These are phyloP conservation scores for Calocybe gambosa DNA, from an alignment of 1,284 basidiomycete species.

Conservation along the genomic window DNA sequence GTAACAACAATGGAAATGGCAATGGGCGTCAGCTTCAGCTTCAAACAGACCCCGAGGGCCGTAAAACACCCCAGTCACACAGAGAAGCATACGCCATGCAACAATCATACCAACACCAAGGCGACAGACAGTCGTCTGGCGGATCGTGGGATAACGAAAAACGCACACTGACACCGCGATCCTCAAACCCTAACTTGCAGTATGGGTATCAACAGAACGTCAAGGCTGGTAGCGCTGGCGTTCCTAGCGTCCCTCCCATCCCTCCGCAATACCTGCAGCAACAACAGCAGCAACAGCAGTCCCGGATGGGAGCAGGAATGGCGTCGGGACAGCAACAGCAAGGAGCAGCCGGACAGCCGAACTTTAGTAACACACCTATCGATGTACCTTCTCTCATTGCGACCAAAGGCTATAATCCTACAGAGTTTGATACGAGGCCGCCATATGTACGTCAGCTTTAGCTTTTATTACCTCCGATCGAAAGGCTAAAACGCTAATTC, in stretches of 20 bases:
- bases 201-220: slow-evolving; percentile 51
- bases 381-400: slow-evolving; percentile 85
- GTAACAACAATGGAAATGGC: slow-evolving; percentile 29
- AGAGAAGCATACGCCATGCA: slow-evolving; percentile 16
- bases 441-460: slow-evolving; percentile 47
- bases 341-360: slow-evolving; percentile 32
- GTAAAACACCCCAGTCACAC: slow-evolving; percentile 40
- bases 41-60: slow-evolving; percentile 56
- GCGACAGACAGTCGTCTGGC: slow-evolving; percentile 34
- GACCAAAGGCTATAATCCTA: slow-evolving; percentile 87
- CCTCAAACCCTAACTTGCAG: slow-evolving; percentile 66
- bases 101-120: slow-evolving; percentile 23
- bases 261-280: slow-evolving; percentile 65
- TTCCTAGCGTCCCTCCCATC: slow-evolving; percentile 65
- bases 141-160: slow-evolving; percentile 58
- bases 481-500: slow-evolving; percentile 5
- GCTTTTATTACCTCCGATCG: neutral
- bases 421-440: slow-evolving; percentile 79
- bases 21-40: slow-evolving; percentile 43
- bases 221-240: slow-evolving; percentile 28
- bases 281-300: slow-evolving; percentile 49
- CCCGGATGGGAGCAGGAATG: slow-evolving; percentile 33
- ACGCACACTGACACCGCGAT: slow-evolving; percentile 44
- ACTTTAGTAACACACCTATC: slow-evolving; percentile 56
- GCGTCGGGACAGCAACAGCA: slow-evolving; percentile 24